Evolutionary conservation across 257 asterid genomes (phyloP).

Genomic region (Nicotiana paniculata): DNA sequence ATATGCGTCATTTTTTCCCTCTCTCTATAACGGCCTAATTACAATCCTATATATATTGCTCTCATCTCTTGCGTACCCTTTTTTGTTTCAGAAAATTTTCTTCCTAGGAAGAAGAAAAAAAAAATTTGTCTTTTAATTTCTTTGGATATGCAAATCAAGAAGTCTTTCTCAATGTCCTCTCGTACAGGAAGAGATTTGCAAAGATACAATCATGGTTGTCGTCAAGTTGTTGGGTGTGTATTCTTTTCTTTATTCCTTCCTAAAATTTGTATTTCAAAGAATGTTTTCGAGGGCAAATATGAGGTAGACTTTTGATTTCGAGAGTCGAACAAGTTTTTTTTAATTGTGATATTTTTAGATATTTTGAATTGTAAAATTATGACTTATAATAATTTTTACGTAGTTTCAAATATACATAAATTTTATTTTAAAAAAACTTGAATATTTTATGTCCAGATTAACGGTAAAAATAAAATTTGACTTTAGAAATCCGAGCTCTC

Average conservation of each 20-base stretch:
- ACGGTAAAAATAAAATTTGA: too few species aligned
- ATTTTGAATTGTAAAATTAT: too few species aligned
- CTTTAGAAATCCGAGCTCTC: too few species aligned
- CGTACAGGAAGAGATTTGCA: constrained; percentile 73
- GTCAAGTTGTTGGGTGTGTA: constrained; percentile 76
- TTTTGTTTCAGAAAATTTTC: not conserved
- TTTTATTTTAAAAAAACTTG: too few species aligned
- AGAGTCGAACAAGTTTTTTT: too few species aligned
- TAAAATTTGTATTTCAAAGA: not conserved
- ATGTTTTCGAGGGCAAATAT: too few species aligned
- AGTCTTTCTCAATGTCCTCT: constrained; percentile 38
- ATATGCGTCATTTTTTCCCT: not conserved
- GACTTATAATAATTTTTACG: too few species aligned
- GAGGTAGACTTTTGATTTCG: too few species aligned
- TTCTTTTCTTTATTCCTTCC: not conserved
- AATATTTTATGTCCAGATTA: too few species aligned
- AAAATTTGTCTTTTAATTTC: not conserved
- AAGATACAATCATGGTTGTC: constrained; percentile 58
- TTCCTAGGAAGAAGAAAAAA: not conserved
- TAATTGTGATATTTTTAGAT: too few species aligned
- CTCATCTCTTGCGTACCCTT: not conserved
- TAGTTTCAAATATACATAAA: too few species aligned
- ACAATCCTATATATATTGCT: not conserved
- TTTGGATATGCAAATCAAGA: constrained; percentile 49
- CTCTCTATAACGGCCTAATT: not conserved